A percentile compares a stretch with the other conserved stretches of the same genome.
phyloP scores from a whole-genome alignment of 257 asterid species.

The Misopates orontium region DNA sequence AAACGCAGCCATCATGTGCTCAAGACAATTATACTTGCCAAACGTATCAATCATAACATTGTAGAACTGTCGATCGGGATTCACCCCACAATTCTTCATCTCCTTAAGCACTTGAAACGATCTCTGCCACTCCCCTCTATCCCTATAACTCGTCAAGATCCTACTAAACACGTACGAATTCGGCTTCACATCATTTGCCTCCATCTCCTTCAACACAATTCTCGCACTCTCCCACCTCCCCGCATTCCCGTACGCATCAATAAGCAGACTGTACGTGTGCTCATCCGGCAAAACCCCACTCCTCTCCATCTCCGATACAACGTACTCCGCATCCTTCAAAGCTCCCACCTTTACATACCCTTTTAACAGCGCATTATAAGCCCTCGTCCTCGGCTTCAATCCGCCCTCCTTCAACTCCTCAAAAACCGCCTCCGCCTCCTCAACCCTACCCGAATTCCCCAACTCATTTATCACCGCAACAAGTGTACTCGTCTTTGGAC shows the following conservation, averaged over 20 bases:
- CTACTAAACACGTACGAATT: conserved; percentile 70
- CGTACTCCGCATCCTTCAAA: conserved; percentile 71
- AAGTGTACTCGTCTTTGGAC: conserved; percentile 65
- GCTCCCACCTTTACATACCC: conserved; percentile 85
- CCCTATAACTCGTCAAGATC: conserved; percentile 79
- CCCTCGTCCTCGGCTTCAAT: conserved; percentile 78
- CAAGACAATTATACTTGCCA: conserved; percentile 87
- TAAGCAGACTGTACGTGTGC: conserved; percentile 78
- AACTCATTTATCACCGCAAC: conserved; percentile 61
- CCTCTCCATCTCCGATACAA: conserved; percentile 86
- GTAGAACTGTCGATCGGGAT: conserved; percentile 77
- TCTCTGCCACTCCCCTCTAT: conserved; percentile 95
- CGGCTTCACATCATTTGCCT: conserved; percentile 69
- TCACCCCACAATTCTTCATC: conserved; percentile 78
- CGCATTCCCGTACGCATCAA: conserved; percentile 92
- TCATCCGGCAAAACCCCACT: conserved; percentile 81
- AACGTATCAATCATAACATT: conserved; percentile 91
- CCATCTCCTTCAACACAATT: conserved; percentile 87
- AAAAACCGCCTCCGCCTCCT: conserved; percentile 89
- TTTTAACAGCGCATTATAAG: conserved; percentile 84
- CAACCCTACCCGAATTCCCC: conserved; percentile 77
- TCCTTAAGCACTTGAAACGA: conserved; percentile 92
- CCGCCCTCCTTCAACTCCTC: conserved; percentile 93
- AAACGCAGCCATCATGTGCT: conserved; percentile 80
- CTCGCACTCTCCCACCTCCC: conserved; percentile 97